Evolutionary conservation across 306 rosid species (phyloP).

Genomic region (Rosa chinensis): DNA sequence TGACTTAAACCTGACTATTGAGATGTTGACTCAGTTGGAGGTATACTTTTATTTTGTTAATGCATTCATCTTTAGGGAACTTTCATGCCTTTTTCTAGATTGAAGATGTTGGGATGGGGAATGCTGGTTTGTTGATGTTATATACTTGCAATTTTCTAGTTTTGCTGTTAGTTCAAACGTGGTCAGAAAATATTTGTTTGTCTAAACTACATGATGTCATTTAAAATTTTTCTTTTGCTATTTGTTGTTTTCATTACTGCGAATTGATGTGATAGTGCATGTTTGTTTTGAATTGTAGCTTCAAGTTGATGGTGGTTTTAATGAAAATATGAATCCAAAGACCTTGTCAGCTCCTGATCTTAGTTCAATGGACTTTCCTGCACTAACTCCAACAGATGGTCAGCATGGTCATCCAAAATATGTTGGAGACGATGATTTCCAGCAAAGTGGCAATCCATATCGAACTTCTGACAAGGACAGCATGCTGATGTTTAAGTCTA

Average conservation of each 20-base stretch:
- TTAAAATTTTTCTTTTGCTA: neutral
- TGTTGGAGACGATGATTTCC: constrained; percentile 67
- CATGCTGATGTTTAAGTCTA: constrained; percentile 72
- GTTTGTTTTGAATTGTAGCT: constrained; percentile 53
- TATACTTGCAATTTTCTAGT: neutral
- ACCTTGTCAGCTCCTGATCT: constrained; percentile 72
- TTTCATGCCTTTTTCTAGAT: neutral
- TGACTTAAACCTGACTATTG: constrained; percentile 75
- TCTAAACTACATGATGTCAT: neutral
- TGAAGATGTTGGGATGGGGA: neutral
- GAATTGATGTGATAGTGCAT: constrained; percentile 19
- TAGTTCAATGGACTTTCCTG: constrained; percentile 81
- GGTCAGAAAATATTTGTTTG: neutral
- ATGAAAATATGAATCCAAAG: constrained; percentile 72
- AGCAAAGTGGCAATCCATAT: constrained; percentile 59
- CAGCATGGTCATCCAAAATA: constrained; percentile 56
- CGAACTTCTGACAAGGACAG: constrained; percentile 64
- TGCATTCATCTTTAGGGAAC: constrained; percentile 16
- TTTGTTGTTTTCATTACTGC: constrained; percentile 17
- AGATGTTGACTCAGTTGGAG: constrained; percentile 96
- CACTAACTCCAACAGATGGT: constrained; percentile 58
- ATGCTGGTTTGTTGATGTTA: neutral
- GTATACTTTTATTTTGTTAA: constrained; percentile 35
- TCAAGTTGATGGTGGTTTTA: constrained; percentile 82
- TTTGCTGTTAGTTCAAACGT: neutral